A percentile compares a stretch with the other conserved stretches of the same genome.
phyloP scores from a whole-genome alignment of 805 yeast genomes.

The Kodamaea nitidulidarum region DNA sequence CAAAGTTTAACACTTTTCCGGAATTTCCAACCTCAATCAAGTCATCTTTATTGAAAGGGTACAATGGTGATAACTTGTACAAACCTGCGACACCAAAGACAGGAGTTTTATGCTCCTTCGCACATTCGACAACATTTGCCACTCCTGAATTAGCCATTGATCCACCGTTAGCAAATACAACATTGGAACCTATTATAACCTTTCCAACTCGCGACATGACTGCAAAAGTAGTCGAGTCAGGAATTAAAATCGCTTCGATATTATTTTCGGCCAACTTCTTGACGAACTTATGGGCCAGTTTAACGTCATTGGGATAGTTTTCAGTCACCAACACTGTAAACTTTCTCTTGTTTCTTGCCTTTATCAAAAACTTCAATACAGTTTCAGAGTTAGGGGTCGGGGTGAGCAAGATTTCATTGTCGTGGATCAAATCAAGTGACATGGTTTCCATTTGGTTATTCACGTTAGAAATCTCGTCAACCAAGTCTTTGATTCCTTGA shows the following conservation, averaged over 20 bases:
- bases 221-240: slow-evolving; percentile 90
- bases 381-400: slow-evolving; percentile 95
- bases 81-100: slow-evolving; percentile 94
- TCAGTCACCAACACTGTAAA: slow-evolving; percentile 92
- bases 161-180: slow-evolving; percentile 96
- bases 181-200: slow-evolving; percentile 86
- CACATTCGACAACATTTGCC: slow-evolving; percentile 90
- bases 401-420: slow-evolving; percentile 76
- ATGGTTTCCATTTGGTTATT: slow-evolving; percentile 89
- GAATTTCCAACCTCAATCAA: slow-evolving; percentile 90
- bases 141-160: slow-evolving; percentile 87
- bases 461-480: slow-evolving; percentile 85
- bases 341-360: slow-evolving; percentile 84
- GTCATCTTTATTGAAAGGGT: slow-evolving; percentile 83
- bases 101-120: slow-evolving; percentile 92
- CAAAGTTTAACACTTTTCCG: slow-evolving; percentile 79
- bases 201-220: slow-evolving; percentile 97
- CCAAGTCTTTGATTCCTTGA: slow-evolving; percentile 86
- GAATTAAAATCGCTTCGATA: slow-evolving; percentile 85
- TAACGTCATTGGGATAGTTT: slow-evolving; percentile 84
- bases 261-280: slow-evolving; percentile 75
- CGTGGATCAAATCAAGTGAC: slow-evolving; percentile 92
- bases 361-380: slow-evolving; percentile 77
- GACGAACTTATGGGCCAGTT: slow-evolving; percentile 73
- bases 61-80: slow-evolving; percentile 86